Conservation (phyloP, 257 asterid species). For the Coffea eugenioides region DNA sequence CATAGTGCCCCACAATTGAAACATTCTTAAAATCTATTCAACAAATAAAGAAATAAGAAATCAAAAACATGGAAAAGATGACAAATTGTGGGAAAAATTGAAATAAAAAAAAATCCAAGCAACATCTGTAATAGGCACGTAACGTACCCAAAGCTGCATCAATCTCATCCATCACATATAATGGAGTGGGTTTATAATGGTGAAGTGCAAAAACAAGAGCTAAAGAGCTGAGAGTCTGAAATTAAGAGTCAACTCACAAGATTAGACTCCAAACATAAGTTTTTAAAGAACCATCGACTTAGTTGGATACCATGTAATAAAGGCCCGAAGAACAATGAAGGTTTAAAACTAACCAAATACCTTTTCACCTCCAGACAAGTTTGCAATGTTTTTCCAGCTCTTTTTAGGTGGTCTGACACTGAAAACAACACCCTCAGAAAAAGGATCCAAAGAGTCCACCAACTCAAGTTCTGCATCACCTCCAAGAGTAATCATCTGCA, state of each 20-base stretch:
- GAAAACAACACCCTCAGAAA: conserved; percentile 97
- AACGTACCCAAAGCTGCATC: conserved; percentile 91
- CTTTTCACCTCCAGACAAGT: conserved; percentile 98
- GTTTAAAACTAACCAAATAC: conserved; percentile 29
- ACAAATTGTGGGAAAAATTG: not conserved
- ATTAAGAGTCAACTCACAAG: conserved; percentile 3
- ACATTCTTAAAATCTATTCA: conserved; percentile 89
- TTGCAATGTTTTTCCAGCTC: conserved; percentile 99
- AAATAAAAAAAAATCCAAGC: conserved; percentile 2
- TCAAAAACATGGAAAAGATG: not conserved
- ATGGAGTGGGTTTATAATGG: conserved; percentile 98
- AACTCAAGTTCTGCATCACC: conserved; percentile 98
- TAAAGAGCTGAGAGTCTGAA: conserved; percentile 93
- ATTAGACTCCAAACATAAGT: not conserved
- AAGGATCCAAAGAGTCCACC: conserved; percentile 96
- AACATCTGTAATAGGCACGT: no score
- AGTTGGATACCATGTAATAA: not conserved
- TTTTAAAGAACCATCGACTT: not conserved
- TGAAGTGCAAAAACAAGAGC: conserved; percentile 99
- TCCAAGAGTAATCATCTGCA: conserved; percentile 95
- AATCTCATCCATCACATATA: conserved; percentile 95
- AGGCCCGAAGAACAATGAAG: conserved; percentile 1
- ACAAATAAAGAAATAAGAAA: conserved; percentile 3
- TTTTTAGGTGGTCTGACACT: conserved; percentile 98
- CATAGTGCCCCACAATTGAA: conserved; percentile 96